Conservation (phyloP, 2,329 filamentous ascomycete genomes). For the Niveomyces coronatus region DNA sequence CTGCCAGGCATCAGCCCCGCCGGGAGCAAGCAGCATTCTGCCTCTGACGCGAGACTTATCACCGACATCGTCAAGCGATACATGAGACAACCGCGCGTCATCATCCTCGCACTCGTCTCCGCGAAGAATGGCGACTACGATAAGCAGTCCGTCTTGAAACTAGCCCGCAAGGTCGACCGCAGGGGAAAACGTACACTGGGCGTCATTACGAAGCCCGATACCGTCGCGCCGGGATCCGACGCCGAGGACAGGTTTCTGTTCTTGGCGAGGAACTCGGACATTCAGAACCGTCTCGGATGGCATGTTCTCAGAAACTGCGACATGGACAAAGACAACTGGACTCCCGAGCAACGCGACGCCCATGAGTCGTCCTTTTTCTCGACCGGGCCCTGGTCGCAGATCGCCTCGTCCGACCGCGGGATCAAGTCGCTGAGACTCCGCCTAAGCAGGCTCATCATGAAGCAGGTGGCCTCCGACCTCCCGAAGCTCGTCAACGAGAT, state of each 20-base stretch:
- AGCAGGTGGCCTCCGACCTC: constrained; percentile 36
- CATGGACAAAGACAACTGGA: constrained; percentile 24
- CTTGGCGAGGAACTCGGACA: constrained; percentile 32
- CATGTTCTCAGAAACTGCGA: constrained; percentile 39
- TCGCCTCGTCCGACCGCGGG: constrained; percentile 31
- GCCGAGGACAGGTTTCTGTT: constrained; percentile 27
- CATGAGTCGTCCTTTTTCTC: constrained; percentile 35
- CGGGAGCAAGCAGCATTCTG: constrained; percentile 35
- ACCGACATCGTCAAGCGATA: constrained; percentile 40
- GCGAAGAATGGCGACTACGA: constrained; percentile 44
- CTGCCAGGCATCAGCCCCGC: constrained; percentile 45
- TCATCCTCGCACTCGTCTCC: constrained; percentile 49
- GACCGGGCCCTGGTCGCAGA: constrained; percentile 25
- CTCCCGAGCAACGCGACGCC: constrained; percentile 25
- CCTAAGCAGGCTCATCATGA: constrained; percentile 39
- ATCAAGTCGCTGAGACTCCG: constrained; percentile 35
- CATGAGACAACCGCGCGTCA: constrained; percentile 44
- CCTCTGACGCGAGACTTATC: constrained; percentile 34
- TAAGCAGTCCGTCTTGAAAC: constrained; percentile 45
- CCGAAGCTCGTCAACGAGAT: constrained; percentile 36
- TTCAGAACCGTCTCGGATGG: constrained; percentile 25
- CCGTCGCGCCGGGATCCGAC: constrained; percentile 18
- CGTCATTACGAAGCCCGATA: constrained; percentile 41
- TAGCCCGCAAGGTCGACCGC: constrained; percentile 23
- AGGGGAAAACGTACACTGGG: constrained; percentile 35